These are phyloP conservation scores for Rhizophora apiculata DNA, from an alignment of 345 rosid genomes.

Conservation along the genomic window DNA sequence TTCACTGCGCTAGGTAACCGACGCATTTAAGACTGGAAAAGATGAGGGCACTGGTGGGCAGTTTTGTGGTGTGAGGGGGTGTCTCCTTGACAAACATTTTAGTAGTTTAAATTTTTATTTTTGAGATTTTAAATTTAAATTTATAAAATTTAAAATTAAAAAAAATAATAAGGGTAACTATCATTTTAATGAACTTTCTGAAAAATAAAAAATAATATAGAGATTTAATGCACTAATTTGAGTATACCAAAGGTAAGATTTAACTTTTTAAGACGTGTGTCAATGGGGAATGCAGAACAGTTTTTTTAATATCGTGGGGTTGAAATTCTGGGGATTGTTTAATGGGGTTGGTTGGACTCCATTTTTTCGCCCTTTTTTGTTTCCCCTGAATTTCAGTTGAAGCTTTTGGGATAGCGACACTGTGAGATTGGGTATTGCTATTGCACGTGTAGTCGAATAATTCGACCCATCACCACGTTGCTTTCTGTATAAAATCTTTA, in stretches of 20 bases:
- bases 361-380: not conserved
- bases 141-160: too few relatives aligned
- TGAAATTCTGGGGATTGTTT: constrained; percentile 6
- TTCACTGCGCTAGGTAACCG: constrained; percentile 9
- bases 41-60: not conserved
- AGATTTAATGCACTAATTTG: too few relatives aligned
- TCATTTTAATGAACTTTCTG: too few relatives aligned
- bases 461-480: not conserved
- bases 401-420: constrained; percentile 15
- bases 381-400: constrained; percentile 1
- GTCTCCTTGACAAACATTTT: too few relatives aligned
- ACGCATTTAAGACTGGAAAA: constrained; percentile 13
- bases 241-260: too few relatives aligned
- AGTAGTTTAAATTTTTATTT: too few relatives aligned
- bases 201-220: too few relatives aligned
- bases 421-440: not conserved
- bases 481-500: not conserved
- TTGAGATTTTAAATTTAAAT: too few relatives aligned
- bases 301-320: not conserved
- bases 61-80: constrained; percentile 11
- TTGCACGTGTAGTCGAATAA: constrained; percentile 6
- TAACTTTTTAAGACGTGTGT: too few relatives aligned
- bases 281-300: too few relatives aligned
- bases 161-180: too few relatives aligned
- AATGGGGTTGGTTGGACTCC: constrained; percentile 11